A percentile compares a stretch with the other conserved stretches of the same genome.
Evolutionary conservation across 352 stramenopile genomes (phyloP).

Genomic region (Phytopythium kandeliae): DNA sequence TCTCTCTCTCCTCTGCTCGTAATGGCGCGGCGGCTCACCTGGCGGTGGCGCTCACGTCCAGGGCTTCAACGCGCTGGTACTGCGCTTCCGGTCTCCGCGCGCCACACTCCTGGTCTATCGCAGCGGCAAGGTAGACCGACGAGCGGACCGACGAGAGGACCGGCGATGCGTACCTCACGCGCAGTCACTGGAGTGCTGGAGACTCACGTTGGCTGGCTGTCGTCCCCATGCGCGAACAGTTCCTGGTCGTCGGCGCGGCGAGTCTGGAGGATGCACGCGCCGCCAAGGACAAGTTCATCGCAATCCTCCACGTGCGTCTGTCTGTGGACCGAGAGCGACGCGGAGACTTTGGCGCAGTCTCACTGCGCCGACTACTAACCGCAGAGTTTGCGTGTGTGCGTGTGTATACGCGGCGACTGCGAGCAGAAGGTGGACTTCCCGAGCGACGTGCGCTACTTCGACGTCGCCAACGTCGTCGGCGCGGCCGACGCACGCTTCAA

Average conservation of each 20-base stretch:
- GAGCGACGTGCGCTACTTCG: conserved; percentile 33
- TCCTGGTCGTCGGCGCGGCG: conserved; percentile 51
- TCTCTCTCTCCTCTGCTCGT: too few relatives aligned
- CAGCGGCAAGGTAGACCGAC: conserved; percentile 45
- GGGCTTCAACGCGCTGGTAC: conserved; percentile 59
- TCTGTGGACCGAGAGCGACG: too few relatives aligned
- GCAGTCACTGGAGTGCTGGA: too few relatives aligned
- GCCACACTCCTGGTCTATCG: conserved; percentile 58
- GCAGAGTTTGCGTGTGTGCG: too few relatives aligned
- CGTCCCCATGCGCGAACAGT: conserved; percentile 25
- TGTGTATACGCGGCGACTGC: too few relatives aligned
- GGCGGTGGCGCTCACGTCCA: conserved; percentile 8
- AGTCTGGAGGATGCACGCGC: conserved; percentile 29
- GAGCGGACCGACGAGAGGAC: not conserved
- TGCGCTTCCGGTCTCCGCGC: conserved; percentile 52
- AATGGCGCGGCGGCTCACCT: not conserved
- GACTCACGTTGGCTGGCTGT: too few relatives aligned
- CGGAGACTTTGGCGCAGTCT: too few relatives aligned
- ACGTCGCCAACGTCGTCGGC: conserved; percentile 83
- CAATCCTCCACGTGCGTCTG: conserved; percentile 42
- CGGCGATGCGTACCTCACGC: too few relatives aligned
- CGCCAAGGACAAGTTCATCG: conserved; percentile 48
- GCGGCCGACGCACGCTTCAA: conserved; percentile 90
- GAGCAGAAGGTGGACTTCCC: conserved; percentile 57
- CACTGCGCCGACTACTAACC: too few relatives aligned